A percentile compares a stretch with the other conserved stretches of the same genome.
These are phyloP conservation scores for Populus hybrid DNA, from an alignment of 441 rosid species.

Conservation along the genomic window DNA sequence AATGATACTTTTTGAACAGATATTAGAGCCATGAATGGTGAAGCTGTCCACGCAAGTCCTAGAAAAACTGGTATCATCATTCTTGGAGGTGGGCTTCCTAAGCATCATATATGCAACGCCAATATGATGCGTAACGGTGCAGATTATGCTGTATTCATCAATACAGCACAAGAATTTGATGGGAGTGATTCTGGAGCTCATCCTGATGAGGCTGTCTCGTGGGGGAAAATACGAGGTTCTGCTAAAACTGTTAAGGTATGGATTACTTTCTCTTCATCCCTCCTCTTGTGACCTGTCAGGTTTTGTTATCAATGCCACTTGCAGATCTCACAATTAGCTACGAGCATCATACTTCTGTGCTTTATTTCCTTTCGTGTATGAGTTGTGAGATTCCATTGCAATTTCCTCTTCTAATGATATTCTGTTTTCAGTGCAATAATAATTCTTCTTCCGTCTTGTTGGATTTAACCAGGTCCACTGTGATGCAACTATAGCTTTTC, in stretches of 20 bases:
- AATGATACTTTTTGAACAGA: constrained; percentile 36
- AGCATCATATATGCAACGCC: constrained; percentile 97
- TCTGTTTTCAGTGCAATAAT: background rate
- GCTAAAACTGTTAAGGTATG: constrained; percentile 87
- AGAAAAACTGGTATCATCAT: constrained; percentile 89
- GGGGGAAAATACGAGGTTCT: constrained; percentile 89
- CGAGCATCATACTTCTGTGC: no score
- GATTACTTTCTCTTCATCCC: background rate
- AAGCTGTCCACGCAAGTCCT: constrained; percentile 79
- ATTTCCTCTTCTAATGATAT: background rate
- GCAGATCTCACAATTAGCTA: background rate
- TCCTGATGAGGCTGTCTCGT: constrained; percentile 97
- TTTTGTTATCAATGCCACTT: background rate
- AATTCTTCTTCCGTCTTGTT: background rate
- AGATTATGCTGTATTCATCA: constrained; percentile 86
- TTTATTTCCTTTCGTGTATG: background rate
- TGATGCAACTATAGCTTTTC: constrained; percentile 89
- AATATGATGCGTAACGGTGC: constrained; percentile 99
- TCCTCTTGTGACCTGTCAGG: background rate
- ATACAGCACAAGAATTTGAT: constrained; percentile 92
- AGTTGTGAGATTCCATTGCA: background rate
- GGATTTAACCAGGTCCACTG: constrained; percentile 58
- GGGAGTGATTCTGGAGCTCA: constrained; percentile 97
- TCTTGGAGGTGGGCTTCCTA: constrained; percentile 92
- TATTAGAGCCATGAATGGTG: constrained; percentile 76